Evolutionary conservation across 768 basidiomycete genomes (phyloP), one percentile per base, ranked within the genome.

Genomic region (Boletus reticuloceps): DNA sequence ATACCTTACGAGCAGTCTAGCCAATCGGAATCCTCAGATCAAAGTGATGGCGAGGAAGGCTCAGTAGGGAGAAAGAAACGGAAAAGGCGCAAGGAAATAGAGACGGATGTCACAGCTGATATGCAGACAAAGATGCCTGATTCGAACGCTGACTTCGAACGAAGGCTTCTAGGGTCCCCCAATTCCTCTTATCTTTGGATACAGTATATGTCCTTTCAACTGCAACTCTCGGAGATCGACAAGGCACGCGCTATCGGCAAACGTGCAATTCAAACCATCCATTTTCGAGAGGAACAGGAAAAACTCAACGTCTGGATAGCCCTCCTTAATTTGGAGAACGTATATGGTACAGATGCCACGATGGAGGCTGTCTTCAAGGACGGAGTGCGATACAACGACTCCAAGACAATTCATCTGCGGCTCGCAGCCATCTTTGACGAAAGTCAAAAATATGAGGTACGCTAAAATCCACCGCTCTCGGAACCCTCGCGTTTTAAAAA

Each of bases 141-240:
- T 68, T 97, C 97, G 2, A 91, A 88, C 57, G 83, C 89, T 32
- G 96, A 99, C 69, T 99, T 98, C 63, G 97, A 99, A 71, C 84
- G 97, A 13, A 74, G 91, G 36, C 81, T 99, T 44, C 79, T 98
- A 38, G 91, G 92, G 29, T 94, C 96, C 0, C 96, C 97, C 2
- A 94, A 97, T 68, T 98, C 95, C 8, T 98, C 97, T 0, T 97
- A 89, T 73, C 80, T 98, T 34, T 99, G 97, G 97, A 87, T 99
- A 55, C 95, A 98, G 70, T 99, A 94, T 71, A 98, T 99, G 94
- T 96, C 97, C 10, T 96, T 98, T 83, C 93, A 95, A 64, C 78
- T 98, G 12, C 94, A 94, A 61, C 82, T 99, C n/a, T 92, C 95
- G 31, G 96, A 99, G 73, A 77, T 97, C 52, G 95, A 94, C 64